Percentiles rank a stretch among this genome's conserved stretches.
Conservation (phyloP, 2,329 filamentous ascomycete genomes). For the Aphanoascus verrucosus region DNA sequence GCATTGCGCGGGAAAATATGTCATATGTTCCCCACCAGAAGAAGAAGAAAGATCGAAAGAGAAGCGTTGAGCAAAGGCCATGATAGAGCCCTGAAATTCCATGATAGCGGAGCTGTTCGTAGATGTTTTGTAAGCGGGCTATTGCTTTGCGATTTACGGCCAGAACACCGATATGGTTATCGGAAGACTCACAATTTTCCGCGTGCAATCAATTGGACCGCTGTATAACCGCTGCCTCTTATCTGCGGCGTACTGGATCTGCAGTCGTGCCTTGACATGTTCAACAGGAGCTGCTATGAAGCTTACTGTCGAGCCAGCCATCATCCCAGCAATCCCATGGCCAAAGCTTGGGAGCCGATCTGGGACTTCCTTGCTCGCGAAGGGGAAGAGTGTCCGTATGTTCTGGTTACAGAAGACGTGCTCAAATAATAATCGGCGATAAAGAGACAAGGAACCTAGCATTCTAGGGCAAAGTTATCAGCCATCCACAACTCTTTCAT, state of each 20-base stretch:
- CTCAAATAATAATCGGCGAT: constrained; percentile 72
- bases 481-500: neutral
- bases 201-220: constrained; percentile 74
- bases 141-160: neutral
- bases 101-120: constrained; percentile 43
- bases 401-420: constrained; percentile 57
- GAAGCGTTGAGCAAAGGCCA: constrained; percentile 69
- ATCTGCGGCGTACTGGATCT: constrained; percentile 79
- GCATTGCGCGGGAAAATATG: constrained; percentile 59
- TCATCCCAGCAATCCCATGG: constrained; percentile 75
- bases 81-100: constrained; percentile 75
- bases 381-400: constrained; percentile 29
- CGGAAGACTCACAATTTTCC: constrained; percentile 44
- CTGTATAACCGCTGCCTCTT: constrained; percentile 70
- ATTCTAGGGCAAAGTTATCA: constrained; percentile 42
- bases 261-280: constrained; percentile 85
- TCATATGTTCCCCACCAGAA: constrained; percentile 98
- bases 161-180: neutral
- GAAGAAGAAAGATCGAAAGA: constrained; percentile 92
- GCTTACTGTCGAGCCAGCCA: constrained; percentile 81
- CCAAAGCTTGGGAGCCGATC: constrained; percentile 60
- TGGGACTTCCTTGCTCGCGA: constrained; percentile 26
- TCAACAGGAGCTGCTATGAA: constrained; percentile 91
- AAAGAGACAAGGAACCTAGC: constrained; percentile 84
- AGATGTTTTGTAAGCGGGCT: neutral